Conservation (phyloP, 352 stramenopile genomes). For the Pythium brachiatum region DNA sequence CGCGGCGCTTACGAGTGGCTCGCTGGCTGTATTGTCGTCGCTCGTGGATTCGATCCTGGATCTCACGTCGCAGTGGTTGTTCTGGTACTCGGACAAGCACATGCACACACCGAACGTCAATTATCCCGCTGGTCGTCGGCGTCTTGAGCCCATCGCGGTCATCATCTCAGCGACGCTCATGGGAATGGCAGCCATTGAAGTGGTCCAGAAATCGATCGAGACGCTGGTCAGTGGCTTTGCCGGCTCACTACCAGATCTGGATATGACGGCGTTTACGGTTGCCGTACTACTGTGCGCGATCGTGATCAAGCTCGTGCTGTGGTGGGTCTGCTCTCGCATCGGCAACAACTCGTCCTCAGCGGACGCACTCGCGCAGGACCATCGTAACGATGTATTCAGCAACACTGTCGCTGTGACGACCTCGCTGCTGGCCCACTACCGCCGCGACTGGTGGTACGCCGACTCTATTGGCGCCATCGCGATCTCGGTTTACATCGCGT, state of each 20-base stretch:
- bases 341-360: slow-evolving; percentile 60
- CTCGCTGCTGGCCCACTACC: slow-evolving; percentile 59
- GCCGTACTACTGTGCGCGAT: slow-evolving; percentile 69
- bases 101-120: slow-evolving; percentile 87
- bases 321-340: slow-evolving; percentile 76
- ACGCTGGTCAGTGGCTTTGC: slow-evolving; percentile 73
- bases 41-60: slow-evolving; percentile 94
- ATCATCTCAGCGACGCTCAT: slow-evolving; percentile 97
- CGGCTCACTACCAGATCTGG: slow-evolving; percentile 57
- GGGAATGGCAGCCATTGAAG: slow-evolving; percentile 94
- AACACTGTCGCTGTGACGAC: slow-evolving; percentile 91
- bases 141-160: slow-evolving; percentile 94
- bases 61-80: slow-evolving; percentile 91
- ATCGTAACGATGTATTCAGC: slow-evolving; percentile 96
- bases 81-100: slow-evolving; percentile 93
- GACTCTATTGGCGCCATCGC: slow-evolving; percentile 94
- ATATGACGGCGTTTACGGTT: slow-evolving; percentile 70
- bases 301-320: slow-evolving; percentile 78
- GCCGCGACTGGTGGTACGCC: slow-evolving; percentile 88
- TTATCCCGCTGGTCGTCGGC: slow-evolving; percentile 91
- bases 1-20: slow-evolving; percentile 79
- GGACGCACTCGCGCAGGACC: slow-evolving; percentile 89
- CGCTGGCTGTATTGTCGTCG: slow-evolving; percentile 92
- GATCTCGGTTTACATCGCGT: slow-evolving; percentile 96
- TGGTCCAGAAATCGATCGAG: slow-evolving; percentile 91